A percentile compares a stretch with the other conserved stretches of the same genome.
Evolutionary conservation across 2,329 filamentous ascomycete genomes (phyloP).

Genomic region (Chaetomiaceae sp.): DNA sequence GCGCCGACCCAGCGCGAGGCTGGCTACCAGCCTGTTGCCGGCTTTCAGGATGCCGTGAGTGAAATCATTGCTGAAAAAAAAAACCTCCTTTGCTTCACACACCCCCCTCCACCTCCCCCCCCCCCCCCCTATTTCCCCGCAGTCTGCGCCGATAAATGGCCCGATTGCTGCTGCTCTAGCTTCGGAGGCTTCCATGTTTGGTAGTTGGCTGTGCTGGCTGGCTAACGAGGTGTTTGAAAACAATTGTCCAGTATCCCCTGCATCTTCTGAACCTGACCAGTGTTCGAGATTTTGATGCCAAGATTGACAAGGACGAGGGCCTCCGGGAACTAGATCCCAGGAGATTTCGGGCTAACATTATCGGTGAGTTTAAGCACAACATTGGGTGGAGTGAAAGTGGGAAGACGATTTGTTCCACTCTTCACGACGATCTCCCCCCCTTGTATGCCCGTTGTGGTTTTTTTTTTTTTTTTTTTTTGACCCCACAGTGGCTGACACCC

Average conservation of each 20-base stretch:
- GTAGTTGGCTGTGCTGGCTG: neutral
- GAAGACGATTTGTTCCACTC: neutral
- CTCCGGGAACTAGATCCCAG: slow-evolving; percentile 53
- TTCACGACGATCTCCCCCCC: neutral
- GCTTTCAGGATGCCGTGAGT: slow-evolving; percentile 66
- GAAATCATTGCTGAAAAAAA: no score
- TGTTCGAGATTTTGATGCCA: slow-evolving; percentile 55
- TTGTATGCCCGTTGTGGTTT: neutral
- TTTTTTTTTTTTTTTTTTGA: neutral
- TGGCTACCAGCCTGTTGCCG: slow-evolving; percentile 61
- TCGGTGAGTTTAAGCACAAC: slow-evolving; percentile 41
- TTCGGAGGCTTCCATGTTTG: neutral
- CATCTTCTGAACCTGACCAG: slow-evolving; percentile 64
- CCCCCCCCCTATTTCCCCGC: neutral
- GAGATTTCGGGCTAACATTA: slow-evolving; percentile 69
- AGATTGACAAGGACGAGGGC: slow-evolving; percentile 48
- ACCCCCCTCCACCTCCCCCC: neutral
- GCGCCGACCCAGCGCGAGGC: slow-evolving; percentile 55
- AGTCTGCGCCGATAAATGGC: slow-evolving; percentile 3
- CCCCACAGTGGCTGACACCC: slow-evolving; percentile 14
- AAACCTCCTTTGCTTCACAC: neutral
- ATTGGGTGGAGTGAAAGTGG: neutral
- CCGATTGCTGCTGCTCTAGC: slow-evolving; percentile 2
- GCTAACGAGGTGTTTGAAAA: no score
- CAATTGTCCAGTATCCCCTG: slow-evolving; percentile 60